Evolutionary conservation across 1,284 basidiomycete species (phyloP).

Genomic region (Mycosarcoma maydis): DNA sequence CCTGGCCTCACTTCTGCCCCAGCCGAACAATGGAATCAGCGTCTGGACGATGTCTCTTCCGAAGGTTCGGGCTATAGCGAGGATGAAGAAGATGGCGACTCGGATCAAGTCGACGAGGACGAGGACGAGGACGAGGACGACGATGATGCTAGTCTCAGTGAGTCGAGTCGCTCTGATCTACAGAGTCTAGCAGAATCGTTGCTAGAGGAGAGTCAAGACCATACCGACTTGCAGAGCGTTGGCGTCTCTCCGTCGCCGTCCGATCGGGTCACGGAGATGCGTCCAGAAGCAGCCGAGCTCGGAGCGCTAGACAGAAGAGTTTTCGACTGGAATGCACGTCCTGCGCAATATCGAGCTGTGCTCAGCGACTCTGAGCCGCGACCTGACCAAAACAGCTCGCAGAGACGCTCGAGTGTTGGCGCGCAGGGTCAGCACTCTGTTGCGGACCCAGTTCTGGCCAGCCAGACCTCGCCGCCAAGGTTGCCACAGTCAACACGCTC

Average conservation of each 20-base stretch:
- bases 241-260: not conserved
- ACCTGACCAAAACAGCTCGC: not conserved
- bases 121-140: slow-evolving; percentile 24
- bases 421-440: not conserved
- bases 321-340: not conserved
- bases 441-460: not conserved
- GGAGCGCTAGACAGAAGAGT: not conserved
- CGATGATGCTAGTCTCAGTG: slow-evolving; percentile 10
- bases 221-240: not conserved
- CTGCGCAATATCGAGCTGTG: not conserved
- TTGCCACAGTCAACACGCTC: not conserved
- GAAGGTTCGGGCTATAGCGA: slow-evolving; percentile 48
- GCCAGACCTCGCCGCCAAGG: slow-evolving; percentile 11
- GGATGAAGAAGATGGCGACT: slow-evolving; percentile 39
- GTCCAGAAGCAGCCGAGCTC: not conserved
- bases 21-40: slow-evolving; percentile 4
- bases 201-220: slow-evolving; percentile 10
- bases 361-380: slow-evolving; percentile 3
- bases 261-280: slow-evolving; percentile 1
- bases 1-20: not conserved
- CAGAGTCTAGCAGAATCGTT: slow-evolving; percentile 13
- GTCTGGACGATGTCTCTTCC: slow-evolving; percentile 6
- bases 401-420: slow-evolving; percentile 4
- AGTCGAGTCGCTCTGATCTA: slow-evolving; percentile 7
- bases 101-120: slow-evolving; percentile 11